Evolutionary conservation across 2,329 filamentous ascomycete species (phyloP).

Genomic region (Xylariales sp.): DNA sequence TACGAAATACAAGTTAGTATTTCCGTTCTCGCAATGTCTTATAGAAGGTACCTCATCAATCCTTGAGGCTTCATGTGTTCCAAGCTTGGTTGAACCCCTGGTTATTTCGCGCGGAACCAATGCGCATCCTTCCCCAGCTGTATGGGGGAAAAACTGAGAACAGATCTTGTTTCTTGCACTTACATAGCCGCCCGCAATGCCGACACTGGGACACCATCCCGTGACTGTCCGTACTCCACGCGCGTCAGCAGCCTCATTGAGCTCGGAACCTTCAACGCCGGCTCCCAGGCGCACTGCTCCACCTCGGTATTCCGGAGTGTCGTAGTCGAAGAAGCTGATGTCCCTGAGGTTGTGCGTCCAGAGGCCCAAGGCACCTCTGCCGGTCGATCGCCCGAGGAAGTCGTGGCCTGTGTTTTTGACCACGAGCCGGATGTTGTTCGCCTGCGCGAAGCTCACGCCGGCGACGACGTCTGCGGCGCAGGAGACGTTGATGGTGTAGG

Average conservation of each 20-base stretch:
- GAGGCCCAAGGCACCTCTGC: slow-evolving; percentile 23
- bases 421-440: slow-evolving; percentile 13
- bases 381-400: slow-evolving; percentile 26
- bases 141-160: too few relatives aligned
- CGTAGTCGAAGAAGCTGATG: slow-evolving; percentile 18
- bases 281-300: slow-evolving; percentile 22
- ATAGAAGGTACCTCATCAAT: too few relatives aligned
- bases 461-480: slow-evolving; percentile 4
- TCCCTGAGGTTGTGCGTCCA: slow-evolving; percentile 28
- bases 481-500: slow-evolving; percentile 9
- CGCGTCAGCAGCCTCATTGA: slow-evolving; percentile 11
- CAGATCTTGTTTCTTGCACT: too few relatives aligned
- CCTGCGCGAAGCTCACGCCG: slow-evolving; percentile 12
- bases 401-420: slow-evolving; percentile 23
- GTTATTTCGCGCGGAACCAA: too few relatives aligned
- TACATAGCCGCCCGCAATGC: slow-evolving; percentile 41
- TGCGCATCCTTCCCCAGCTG: too few relatives aligned
- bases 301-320: slow-evolving; percentile 16
- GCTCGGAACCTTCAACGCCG: slow-evolving; percentile 18
- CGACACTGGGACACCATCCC: slow-evolving; percentile 32
- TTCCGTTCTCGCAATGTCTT: too few relatives aligned
- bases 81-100: too few relatives aligned
- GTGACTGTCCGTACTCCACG: slow-evolving; percentile 31
- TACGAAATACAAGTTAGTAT: too few relatives aligned
- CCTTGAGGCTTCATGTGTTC: too few relatives aligned